Percentiles rank a stretch among this genome's conserved stretches.
phyloP scores from a whole-genome alignment of 345 rosid genomes.

The Populus davidiana region DNA sequence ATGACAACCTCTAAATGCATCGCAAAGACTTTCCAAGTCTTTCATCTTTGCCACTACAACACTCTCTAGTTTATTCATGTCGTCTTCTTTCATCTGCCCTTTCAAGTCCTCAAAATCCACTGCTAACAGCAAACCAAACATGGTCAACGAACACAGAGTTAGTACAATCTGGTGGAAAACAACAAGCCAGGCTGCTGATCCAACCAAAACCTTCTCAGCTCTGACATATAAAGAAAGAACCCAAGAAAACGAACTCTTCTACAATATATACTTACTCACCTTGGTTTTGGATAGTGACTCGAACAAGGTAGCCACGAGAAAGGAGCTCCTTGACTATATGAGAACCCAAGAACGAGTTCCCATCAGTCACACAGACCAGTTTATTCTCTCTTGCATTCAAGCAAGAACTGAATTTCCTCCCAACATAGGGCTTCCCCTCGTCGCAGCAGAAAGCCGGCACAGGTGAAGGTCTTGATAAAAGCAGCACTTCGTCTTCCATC shows the following conservation, averaged over 20 bases:
- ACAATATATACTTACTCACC: slow-evolving; percentile 12
- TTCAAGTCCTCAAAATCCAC: slow-evolving; percentile 31
- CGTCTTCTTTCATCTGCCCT: slow-evolving; percentile 19
- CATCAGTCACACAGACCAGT: slow-evolving; percentile 42
- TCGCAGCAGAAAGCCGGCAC: slow-evolving; percentile 6
- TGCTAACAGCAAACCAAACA: slow-evolving; percentile 3
- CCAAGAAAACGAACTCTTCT: neutral
- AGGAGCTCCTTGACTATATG: slow-evolving; percentile 30
- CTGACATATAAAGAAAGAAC: neutral
- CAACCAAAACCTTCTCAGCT: neutral
- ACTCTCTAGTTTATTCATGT: slow-evolving; percentile 26
- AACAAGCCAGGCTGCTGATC: neutral
- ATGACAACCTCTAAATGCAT: slow-evolving; percentile 43
- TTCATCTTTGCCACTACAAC: slow-evolving; percentile 35
- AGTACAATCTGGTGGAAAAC: neutral
- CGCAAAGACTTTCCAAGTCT: slow-evolving; percentile 25
- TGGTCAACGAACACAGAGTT: too few species aligned
- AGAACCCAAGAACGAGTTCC: slow-evolving; percentile 39
- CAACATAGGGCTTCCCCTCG: slow-evolving; percentile 8
- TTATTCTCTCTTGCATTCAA: slow-evolving; percentile 27
- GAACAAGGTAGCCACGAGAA: slow-evolving; percentile 36
- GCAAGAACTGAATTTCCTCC: slow-evolving; percentile 8
- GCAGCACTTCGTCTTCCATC: slow-evolving; percentile 14
- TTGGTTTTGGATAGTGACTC: slow-evolving; percentile 35
- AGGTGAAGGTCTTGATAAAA: slow-evolving; percentile 2